A percentile compares a stretch with the other conserved stretches of the same genome.
Evolutionary conservation across 2,329 filamentous ascomycete species (phyloP).

Genomic region (Ceratocystis colombiana): DNA sequence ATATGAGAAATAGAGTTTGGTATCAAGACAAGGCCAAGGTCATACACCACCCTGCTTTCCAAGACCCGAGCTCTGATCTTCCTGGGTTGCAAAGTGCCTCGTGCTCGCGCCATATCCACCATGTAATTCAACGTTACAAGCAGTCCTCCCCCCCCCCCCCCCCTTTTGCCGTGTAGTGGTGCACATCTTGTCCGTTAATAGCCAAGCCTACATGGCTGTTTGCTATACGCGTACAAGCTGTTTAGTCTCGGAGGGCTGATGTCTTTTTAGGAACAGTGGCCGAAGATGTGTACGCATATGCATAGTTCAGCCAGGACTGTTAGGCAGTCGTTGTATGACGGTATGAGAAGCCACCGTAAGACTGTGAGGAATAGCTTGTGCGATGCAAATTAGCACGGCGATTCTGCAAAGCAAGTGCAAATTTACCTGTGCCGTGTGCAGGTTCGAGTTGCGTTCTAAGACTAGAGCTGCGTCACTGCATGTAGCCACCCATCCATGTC

Average conservation of each 20-base stretch:
- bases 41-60: background rate
- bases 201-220: background rate
- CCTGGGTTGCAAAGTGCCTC: background rate
- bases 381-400: background rate
- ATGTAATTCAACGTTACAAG: conserved; percentile 6
- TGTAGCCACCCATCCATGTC: background rate
- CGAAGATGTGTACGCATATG: background rate
- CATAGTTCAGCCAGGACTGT: background rate
- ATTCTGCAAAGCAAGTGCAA: background rate
- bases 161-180: background rate
- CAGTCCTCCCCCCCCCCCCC: background rate
- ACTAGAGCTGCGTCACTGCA: background rate
- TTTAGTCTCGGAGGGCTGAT: background rate
- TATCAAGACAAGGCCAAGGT: conserved; percentile 1
- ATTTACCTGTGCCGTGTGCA: background rate
- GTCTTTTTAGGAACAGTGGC: background rate
- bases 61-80: background rate
- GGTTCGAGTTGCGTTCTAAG: background rate
- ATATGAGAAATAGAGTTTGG: conserved; percentile 1
- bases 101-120: background rate
- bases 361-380: background rate
- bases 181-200: background rate
- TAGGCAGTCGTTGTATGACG: background rate
- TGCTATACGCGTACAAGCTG: background rate
- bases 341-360: background rate